Percentiles rank a stretch among this genome's conserved stretches.
phyloP scores from a whole-genome alignment of 495 filamentous ascomycete genomes.

The Xylaria intraflava region DNA sequence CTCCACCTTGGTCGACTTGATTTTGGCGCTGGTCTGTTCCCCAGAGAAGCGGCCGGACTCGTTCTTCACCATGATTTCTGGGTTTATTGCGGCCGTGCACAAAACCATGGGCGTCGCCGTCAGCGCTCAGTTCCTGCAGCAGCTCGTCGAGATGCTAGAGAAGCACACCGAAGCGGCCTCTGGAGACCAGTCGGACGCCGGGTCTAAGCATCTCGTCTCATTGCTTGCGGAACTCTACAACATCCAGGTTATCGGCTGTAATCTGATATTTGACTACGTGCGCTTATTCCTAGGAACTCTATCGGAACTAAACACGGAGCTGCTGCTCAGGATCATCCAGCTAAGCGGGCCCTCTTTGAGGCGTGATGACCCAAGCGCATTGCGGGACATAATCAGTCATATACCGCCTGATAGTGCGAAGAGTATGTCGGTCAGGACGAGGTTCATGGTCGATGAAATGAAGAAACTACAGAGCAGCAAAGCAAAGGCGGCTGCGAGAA shows the following conservation, averaged over 20 bases:
- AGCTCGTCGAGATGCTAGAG: slow-evolving; percentile 64
- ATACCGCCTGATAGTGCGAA: slow-evolving; percentile 65
- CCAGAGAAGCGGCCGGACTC: slow-evolving; percentile 71
- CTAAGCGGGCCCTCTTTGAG: slow-evolving; percentile 76
- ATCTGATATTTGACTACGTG: slow-evolving; percentile 84
- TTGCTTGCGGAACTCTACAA: slow-evolving; percentile 85
- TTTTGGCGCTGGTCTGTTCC: slow-evolving; percentile 72
- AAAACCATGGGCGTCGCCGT: slow-evolving; percentile 81
- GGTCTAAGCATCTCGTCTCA: slow-evolving; percentile 57
- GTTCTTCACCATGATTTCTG: slow-evolving; percentile 83
- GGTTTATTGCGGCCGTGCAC: slow-evolving; percentile 82
- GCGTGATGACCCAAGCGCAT: slow-evolving; percentile 80
- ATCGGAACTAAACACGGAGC: slow-evolving; percentile 84
- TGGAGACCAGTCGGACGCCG: slow-evolving; percentile 37
- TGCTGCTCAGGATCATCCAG: slow-evolving; percentile 77
- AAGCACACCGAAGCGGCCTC: slow-evolving; percentile 41
- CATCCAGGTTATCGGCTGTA: slow-evolving; percentile 78
- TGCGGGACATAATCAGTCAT: slow-evolving; percentile 82
- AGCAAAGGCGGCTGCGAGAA: slow-evolving; percentile 58
- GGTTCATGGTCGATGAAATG: slow-evolving; percentile 97
- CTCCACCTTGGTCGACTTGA: slow-evolving; percentile 62
- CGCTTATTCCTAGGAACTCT: slow-evolving; percentile 66
- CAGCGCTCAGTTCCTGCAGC: slow-evolving; percentile 75
- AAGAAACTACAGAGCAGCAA: slow-evolving; percentile 92
- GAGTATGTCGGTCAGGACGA: slow-evolving; percentile 78